These are phyloP conservation scores for Aspergillus flavus DNA, from an alignment of 2,329 filamentous ascomycete genomes.

Conservation along the genomic window DNA sequence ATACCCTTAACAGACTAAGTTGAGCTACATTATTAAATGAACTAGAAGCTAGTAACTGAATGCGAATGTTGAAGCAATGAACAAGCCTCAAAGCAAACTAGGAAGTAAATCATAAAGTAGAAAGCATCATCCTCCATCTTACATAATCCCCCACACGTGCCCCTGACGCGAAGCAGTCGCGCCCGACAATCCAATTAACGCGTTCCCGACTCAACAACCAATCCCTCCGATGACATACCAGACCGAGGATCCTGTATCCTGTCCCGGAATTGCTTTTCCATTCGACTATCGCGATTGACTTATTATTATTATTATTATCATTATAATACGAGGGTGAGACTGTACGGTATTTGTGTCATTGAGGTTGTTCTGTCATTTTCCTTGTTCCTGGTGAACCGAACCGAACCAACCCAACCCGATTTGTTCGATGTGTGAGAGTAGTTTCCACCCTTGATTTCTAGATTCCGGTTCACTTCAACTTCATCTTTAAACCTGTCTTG, in stretches of 20 bases:
- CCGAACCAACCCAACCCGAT: not conserved
- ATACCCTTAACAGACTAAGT: not conserved
- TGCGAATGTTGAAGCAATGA: no score
- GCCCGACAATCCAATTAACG: slow-evolving; percentile 26
- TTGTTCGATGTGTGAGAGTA: not conserved
- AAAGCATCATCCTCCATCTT: not conserved
- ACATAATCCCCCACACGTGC: slow-evolving; percentile 17
- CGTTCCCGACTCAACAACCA: slow-evolving; percentile 9
- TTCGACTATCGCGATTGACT: not conserved
- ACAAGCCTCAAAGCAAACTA: no score
- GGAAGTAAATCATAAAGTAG: no score
- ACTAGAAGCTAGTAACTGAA: not conserved
- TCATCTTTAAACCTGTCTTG: not conserved
- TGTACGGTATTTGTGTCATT: not conserved
- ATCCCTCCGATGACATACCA: not conserved
- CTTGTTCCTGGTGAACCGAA: not conserved
- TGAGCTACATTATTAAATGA: not conserved
- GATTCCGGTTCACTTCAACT: not conserved
- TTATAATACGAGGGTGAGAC: not conserved
- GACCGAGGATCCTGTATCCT: not conserved
- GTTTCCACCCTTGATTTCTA: not conserved
- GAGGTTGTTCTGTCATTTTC: not conserved
- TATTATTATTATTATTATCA: not conserved
- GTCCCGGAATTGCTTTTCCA: not conserved
- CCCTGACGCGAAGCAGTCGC: slow-evolving; percentile 14